Conservation (phyloP, 2,329 filamentous ascomycete genomes). For the Stemphylium vesicarium region DNA sequence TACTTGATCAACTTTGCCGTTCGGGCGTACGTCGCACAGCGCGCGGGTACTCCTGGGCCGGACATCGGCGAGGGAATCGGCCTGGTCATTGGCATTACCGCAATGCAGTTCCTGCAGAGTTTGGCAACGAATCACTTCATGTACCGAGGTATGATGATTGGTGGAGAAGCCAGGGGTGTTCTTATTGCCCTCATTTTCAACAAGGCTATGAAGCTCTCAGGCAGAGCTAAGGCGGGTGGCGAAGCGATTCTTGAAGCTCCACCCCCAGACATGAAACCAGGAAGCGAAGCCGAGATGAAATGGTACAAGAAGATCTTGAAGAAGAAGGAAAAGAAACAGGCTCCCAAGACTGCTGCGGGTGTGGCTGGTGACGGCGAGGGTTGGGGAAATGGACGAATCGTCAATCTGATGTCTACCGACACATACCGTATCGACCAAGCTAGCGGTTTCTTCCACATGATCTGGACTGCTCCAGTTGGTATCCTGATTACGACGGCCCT, state of each 20-base stretch:
- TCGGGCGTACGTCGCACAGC: slow-evolving; percentile 74
- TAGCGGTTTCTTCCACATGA: slow-evolving; percentile 85
- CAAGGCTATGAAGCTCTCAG: slow-evolving; percentile 89
- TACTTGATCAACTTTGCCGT: slow-evolving; percentile 87
- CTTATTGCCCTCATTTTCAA: slow-evolving; percentile 89
- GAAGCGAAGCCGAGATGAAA: slow-evolving; percentile 58
- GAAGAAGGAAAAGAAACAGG: slow-evolving; percentile 48
- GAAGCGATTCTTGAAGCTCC: slow-evolving; percentile 52
- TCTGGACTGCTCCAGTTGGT: slow-evolving; percentile 84
- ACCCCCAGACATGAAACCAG: slow-evolving; percentile 54
- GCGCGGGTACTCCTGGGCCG: slow-evolving; percentile 63
- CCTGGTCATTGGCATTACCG: slow-evolving; percentile 80
- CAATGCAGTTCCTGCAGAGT: slow-evolving; percentile 85
- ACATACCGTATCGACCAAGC: slow-evolving; percentile 92
- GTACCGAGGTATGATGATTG: slow-evolving; percentile 89
- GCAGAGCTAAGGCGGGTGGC: slow-evolving; percentile 84
- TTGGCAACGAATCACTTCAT: slow-evolving; percentile 88
- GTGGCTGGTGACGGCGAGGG: slow-evolving; percentile 74
- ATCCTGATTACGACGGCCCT: slow-evolving; percentile 80
- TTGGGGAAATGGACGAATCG: slow-evolving; percentile 90
- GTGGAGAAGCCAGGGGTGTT: slow-evolving; percentile 80
- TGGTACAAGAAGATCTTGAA: slow-evolving; percentile 57
- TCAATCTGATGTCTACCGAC: slow-evolving; percentile 94
- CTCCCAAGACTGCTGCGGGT: slow-evolving; percentile 55
- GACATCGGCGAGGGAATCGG: slow-evolving; percentile 78